Conservation (phyloP, 805 yeast species). For the Brettanomyces anomalus region DNA sequence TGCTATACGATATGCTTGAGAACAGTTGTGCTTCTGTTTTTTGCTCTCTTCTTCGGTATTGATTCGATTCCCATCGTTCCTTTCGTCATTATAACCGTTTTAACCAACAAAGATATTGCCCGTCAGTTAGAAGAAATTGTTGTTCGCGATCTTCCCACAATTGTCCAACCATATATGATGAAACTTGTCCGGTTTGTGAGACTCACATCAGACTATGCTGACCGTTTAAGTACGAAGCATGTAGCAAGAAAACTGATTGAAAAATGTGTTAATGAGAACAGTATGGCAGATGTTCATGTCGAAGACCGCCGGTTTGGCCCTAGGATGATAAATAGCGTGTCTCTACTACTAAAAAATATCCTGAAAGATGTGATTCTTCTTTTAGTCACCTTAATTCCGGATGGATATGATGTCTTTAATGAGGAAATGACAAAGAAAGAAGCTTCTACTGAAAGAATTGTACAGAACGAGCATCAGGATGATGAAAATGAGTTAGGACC, state of each 20-base stretch:
- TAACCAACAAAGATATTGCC: slow-evolving; percentile 1
- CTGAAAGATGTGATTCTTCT: slow-evolving; percentile 13
- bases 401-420: slow-evolving; percentile 9
- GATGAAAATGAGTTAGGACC: too few species aligned
- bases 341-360: background rate
- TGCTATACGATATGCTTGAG: background rate
- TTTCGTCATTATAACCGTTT: background rate
- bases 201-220: background rate
- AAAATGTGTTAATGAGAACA: too few species aligned
- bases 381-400: slow-evolving; percentile 14
- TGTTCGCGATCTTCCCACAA: slow-evolving; percentile 2
- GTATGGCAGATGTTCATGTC: too few species aligned
- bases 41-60: background rate
- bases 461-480: too few species aligned
- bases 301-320: too few species aligned
- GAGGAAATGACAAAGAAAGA: slow-evolving; percentile 6
- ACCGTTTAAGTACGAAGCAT: too few species aligned
- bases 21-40: background rate
- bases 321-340: too few species aligned
- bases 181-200: background rate
- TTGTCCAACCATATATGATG: background rate
- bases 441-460: background rate
- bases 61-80: slow-evolving; percentile 1
- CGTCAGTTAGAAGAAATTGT: slow-evolving; percentile 4
- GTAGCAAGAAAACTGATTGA: too few species aligned